Conservation (phyloP, 768 basidiomycete genomes). For the Boletus barrowsii region DNA sequence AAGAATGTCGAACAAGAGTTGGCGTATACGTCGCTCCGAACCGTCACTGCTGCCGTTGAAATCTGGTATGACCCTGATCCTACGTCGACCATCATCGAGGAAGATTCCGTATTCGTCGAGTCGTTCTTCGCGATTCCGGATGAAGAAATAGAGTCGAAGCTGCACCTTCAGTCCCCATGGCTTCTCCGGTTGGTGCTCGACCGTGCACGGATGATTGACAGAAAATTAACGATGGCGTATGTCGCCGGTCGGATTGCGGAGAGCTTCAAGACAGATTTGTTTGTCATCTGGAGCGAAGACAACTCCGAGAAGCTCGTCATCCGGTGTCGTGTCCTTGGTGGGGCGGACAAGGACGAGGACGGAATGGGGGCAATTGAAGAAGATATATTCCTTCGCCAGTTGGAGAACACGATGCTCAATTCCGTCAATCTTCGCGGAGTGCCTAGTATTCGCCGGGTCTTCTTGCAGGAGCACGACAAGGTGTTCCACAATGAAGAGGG, state of each 20-base stretch:
- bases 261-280: slow-evolving; percentile 92
- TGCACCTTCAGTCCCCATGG: slow-evolving; percentile 95
- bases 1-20: slow-evolving; percentile 92
- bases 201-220: slow-evolving; percentile 96
- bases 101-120: slow-evolving; percentile 93
- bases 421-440: slow-evolving; percentile 95
- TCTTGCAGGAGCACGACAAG: slow-evolving; percentile 87
- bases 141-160: slow-evolving; percentile 87
- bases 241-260: slow-evolving; percentile 92
- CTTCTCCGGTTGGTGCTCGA: slow-evolving; percentile 95
- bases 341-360: slow-evolving; percentile 83
- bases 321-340: slow-evolving; percentile 89
- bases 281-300: slow-evolving; percentile 99
- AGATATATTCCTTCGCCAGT: slow-evolving; percentile 92
- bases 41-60: slow-evolving; percentile 92
- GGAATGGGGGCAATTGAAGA: slow-evolving; percentile 75
- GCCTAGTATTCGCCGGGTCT: slow-evolving; percentile 84
- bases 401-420: slow-evolving; percentile 96
- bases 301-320: slow-evolving; percentile 97
- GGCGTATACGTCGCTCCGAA: slow-evolving; percentile 89
- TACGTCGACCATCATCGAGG: slow-evolving; percentile 89
- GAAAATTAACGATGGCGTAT: slow-evolving; percentile 91
- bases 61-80: slow-evolving; percentile 98
- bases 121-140: slow-evolving; percentile 99
- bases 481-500: slow-evolving; percentile 64